These are phyloP conservation scores for Pseudonectria foliicola DNA, from an alignment of 2,329 filamentous ascomycete species.

Conservation along the genomic window DNA sequence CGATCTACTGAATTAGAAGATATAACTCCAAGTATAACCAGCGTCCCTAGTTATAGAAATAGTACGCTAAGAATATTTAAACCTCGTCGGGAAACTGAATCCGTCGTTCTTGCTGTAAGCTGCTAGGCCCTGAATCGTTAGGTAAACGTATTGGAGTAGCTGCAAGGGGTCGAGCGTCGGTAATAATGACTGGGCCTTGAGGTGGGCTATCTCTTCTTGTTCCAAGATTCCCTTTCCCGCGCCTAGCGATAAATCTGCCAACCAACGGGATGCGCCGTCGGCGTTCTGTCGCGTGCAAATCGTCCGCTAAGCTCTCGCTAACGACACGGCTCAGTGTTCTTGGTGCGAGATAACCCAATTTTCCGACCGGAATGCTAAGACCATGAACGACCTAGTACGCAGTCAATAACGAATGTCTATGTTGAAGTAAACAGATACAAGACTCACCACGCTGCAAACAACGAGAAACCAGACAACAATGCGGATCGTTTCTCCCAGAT, in stretches of 20 bases:
- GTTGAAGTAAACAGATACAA: neutral
- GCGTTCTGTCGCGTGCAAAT: conserved; percentile 1
- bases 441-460: conserved; percentile 74
- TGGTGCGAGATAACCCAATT: conserved; percentile 56
- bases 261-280: conserved; percentile 15
- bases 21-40: too few species aligned
- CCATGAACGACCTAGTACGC: conserved; percentile 59
- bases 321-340: conserved; percentile 43
- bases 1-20: too few species aligned
- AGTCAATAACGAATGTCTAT: neutral
- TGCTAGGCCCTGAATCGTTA: neutral
- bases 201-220: neutral
- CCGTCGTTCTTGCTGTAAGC: conserved; percentile 9
- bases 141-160: conserved; percentile 3
- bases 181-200: conserved; percentile 7
- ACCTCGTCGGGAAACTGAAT: conserved; percentile 18
- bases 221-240: neutral
- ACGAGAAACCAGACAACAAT: conserved; percentile 82
- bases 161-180: conserved; percentile 8
- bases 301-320: conserved; percentile 18
- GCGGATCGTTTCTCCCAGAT: conserved; percentile 58
- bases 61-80: neutral
- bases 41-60: too few species aligned
- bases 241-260: conserved; percentile 7
- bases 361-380: conserved; percentile 70